Evolutionary conservation across 805 yeast genomes (phyloP).

Genomic region (Monosporozyma yasuniensis): DNA sequence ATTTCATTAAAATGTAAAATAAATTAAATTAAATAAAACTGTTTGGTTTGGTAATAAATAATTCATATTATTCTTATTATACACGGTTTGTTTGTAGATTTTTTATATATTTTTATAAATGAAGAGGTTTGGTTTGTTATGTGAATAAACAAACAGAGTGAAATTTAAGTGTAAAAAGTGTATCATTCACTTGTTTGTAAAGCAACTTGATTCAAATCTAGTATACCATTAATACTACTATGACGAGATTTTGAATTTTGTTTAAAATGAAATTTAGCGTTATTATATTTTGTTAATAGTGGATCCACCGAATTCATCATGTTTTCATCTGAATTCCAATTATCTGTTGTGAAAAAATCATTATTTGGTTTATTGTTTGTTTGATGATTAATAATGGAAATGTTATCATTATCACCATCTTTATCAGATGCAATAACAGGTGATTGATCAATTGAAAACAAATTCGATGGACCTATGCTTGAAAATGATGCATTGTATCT

Average conservation of each 20-base stretch:
- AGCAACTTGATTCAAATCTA: constrained; percentile 3
- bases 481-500: constrained; percentile 3
- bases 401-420: background rate
- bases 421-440: background rate
- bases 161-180: background rate
- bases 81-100: background rate
- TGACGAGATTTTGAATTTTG: background rate
- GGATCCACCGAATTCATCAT: constrained; percentile 2
- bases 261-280: constrained; percentile 1
- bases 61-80: background rate
- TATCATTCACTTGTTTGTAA: constrained; percentile 2
- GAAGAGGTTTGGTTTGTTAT: background rate
- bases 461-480: constrained; percentile 3
- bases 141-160: background rate
- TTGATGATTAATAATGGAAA: background rate
- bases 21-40: background rate
- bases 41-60: background rate
- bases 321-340: constrained; percentile 1
- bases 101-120: background rate
- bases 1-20: background rate
- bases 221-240: constrained; percentile 2
- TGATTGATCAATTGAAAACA: constrained; percentile 3
- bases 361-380: background rate
- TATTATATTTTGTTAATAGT: constrained; percentile 1
- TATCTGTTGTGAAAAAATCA: background rate